Percentiles rank a stretch among this genome's conserved stretches.
These are phyloP conservation scores for Pycnococcus provasolii DNA, from an alignment of 139 green algal species.

Conservation along the genomic window DNA sequence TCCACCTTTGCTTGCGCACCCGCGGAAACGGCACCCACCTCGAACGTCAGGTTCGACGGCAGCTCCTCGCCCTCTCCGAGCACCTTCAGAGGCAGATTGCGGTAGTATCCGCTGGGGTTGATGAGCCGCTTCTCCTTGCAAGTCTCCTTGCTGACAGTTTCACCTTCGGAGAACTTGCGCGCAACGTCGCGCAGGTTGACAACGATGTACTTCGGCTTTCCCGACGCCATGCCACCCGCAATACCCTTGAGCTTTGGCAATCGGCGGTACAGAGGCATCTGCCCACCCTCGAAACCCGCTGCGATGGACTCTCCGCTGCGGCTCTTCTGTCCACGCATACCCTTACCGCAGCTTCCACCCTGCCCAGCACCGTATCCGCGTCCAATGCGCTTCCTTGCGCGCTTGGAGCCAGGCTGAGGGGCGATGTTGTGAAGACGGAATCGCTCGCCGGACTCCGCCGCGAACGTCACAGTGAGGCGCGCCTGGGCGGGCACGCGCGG, in stretches of 20 bases:
- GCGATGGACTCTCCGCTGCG: conserved; percentile 63
- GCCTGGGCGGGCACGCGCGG: too few species aligned
- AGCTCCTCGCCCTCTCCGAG: conserved; percentile 71
- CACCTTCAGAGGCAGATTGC: conserved; percentile 64
- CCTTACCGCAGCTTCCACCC: conserved; percentile 85
- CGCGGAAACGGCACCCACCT: conserved; percentile 68
- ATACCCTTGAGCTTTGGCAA: conserved; percentile 96
- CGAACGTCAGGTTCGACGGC: conserved; percentile 52
- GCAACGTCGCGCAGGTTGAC: conserved; percentile 80
- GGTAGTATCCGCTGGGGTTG: conserved; percentile 62
- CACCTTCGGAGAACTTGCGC: conserved; percentile 36
- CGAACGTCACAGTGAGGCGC: background rate
- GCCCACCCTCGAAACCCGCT: conserved; percentile 92
- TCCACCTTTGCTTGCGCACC: conserved; percentile 74
- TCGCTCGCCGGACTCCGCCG: conserved; percentile 39
- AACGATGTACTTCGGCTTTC: conserved; percentile 68
- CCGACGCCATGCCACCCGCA: conserved; percentile 84
- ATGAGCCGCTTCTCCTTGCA: conserved; percentile 67
- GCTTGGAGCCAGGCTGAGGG: conserved; percentile 64
- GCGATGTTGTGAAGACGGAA: conserved; percentile 79
- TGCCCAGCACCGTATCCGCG: conserved; percentile 79
- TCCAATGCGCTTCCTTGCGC: conserved; percentile 72
- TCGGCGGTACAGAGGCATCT: conserved; percentile 89
- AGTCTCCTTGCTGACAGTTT: conserved; percentile 64
- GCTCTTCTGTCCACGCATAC: conserved; percentile 93